Conservation (phyloP, 805 yeast species). For the Zygosaccharomyces gambellarensis region DNA sequence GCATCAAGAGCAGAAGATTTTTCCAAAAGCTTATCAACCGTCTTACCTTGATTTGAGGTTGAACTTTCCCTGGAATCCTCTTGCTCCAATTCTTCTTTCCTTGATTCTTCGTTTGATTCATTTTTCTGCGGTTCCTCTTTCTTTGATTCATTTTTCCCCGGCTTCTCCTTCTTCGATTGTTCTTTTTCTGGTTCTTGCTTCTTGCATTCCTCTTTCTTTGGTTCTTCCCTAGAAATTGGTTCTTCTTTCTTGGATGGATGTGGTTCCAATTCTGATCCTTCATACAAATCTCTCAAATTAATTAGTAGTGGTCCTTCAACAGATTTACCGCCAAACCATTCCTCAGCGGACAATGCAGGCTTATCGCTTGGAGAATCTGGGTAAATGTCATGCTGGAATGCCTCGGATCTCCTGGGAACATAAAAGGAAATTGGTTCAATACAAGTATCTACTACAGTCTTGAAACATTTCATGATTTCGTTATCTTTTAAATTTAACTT, state of each 20-base stretch:
- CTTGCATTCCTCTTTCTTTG: slow-evolving; percentile 28
- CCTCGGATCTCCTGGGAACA: slow-evolving; percentile 91
- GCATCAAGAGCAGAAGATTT: slow-evolving; percentile 31
- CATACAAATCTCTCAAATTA: slow-evolving; percentile 70
- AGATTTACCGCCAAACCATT: slow-evolving; percentile 73
- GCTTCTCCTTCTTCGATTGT: slow-evolving; percentile 26
- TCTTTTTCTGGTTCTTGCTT: slow-evolving; percentile 4
- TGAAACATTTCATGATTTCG: slow-evolving; percentile 77
- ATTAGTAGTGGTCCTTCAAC: slow-evolving; percentile 80
- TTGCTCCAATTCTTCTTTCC: slow-evolving; percentile 21
- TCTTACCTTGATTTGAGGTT: slow-evolving; percentile 14
- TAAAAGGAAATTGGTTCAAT: slow-evolving; percentile 90
- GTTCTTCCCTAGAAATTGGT: slow-evolving; percentile 33
- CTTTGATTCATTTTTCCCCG: not conserved
- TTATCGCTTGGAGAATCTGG: slow-evolving; percentile 82
- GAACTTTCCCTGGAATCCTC: slow-evolving; percentile 4
- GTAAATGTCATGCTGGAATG: slow-evolving; percentile 86
- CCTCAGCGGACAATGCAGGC: slow-evolving; percentile 74
- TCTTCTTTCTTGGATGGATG: slow-evolving; percentile 32
- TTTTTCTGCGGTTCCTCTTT: slow-evolving; percentile 16
- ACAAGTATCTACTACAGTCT: slow-evolving; percentile 77
- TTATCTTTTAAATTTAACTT: slow-evolving; percentile 73
- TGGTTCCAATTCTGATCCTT: slow-evolving; percentile 59
- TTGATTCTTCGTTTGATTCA: slow-evolving; percentile 14
- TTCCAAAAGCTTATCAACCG: slow-evolving; percentile 29